phyloP scores from a whole-genome alignment of 306 rosid genomes.

The Lotus japonicus region DNA sequence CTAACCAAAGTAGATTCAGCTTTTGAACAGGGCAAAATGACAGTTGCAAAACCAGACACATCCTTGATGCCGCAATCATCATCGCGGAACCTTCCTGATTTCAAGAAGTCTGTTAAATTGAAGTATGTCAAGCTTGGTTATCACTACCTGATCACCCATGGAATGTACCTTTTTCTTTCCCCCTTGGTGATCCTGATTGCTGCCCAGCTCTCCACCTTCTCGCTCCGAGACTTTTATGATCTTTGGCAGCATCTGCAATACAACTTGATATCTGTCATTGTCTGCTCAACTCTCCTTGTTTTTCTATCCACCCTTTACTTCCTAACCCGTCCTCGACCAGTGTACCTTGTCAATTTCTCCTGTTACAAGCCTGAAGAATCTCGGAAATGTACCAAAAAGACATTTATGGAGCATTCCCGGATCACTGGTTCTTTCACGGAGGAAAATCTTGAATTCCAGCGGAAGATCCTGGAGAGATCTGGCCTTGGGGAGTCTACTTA shows the following conservation, averaged over 20 bases:
- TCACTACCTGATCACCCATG: conserved; percentile 82
- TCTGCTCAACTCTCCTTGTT: conserved; percentile 76
- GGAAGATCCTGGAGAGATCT: conserved; percentile 84
- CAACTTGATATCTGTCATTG: conserved; percentile 56
- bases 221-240: conserved; percentile 56
- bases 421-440: conserved; percentile 51
- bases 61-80: conserved; percentile 54
- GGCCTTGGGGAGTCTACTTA: conserved; percentile 83
- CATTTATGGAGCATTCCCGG: conserved; percentile 67
- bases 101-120: conserved; percentile 68
- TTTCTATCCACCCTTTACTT: conserved; percentile 71
- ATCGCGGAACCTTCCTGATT: conserved; percentile 70
- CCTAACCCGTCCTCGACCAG: conserved; percentile 68
- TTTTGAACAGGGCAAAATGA: conserved; percentile 49
- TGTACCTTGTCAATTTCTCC: conserved; percentile 74
- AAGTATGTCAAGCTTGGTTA: conserved; percentile 92
- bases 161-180: conserved; percentile 72
- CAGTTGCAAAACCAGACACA: conserved; percentile 37
- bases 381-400: conserved; percentile 65
- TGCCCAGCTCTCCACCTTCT: conserved; percentile 70
- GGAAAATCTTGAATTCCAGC: conserved; percentile 69
- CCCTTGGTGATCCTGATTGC: conserved; percentile 58
- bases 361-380: conserved; percentile 86
- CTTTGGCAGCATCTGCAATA: conserved; percentile 81
- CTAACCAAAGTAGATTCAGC: conserved; percentile 12